Evolutionary conservation across 805 yeast species (phyloP).

Genomic region (Candida insectorum): DNA sequence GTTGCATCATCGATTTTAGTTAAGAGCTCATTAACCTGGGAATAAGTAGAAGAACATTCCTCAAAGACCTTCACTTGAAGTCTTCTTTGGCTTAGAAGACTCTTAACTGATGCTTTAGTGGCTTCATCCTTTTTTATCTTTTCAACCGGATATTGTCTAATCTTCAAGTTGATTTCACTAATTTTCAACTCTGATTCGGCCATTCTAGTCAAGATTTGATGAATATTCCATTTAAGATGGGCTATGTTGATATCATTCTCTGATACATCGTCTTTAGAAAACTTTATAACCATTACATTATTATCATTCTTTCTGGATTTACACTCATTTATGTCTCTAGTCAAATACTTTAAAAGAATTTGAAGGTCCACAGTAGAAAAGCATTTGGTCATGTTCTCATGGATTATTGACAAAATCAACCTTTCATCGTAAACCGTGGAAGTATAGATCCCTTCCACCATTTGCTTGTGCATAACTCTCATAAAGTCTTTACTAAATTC

Average conservation of each 20-base stretch:
- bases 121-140: constrained; percentile 14
- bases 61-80: constrained; percentile 4
- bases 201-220: constrained; percentile 16
- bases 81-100: constrained; percentile 6
- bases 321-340: constrained; percentile 21
- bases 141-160: constrained; percentile 11
- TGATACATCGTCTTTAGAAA: constrained; percentile 15
- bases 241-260: constrained; percentile 31
- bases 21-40: constrained; percentile 22
- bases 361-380: constrained; percentile 19
- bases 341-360: constrained; percentile 23
- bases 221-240: constrained; percentile 20
- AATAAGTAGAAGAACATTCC: constrained; percentile 6
- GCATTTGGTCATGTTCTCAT: constrained; percentile 1
- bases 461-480: constrained; percentile 2
- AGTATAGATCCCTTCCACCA: constrained; percentile 7
- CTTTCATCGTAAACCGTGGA: constrained; percentile 7
- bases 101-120: constrained; percentile 14
- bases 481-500: constrained; percentile 5
- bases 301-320: constrained; percentile 9
- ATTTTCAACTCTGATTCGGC: constrained; percentile 15
- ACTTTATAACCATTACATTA: constrained; percentile 18
- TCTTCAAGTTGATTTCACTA: constrained; percentile 13
- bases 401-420: constrained; percentile 5
- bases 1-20: constrained; percentile 35